phyloP scores from a whole-genome alignment of 306 rosid genomes.

The Trifolium subterraneum region DNA sequence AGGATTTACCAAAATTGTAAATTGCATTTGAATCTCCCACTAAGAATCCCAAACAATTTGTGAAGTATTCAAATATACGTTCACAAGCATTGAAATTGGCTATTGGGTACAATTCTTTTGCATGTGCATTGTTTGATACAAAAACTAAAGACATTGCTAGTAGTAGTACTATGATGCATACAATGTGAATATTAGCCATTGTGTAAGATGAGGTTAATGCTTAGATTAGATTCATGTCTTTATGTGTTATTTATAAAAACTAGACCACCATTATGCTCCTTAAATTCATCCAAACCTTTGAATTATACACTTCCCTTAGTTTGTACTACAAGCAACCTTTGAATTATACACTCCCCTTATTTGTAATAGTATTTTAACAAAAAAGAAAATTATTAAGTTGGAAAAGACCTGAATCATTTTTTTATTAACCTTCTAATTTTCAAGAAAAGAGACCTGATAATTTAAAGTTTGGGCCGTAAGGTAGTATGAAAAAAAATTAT shows the following conservation, averaged over 20 bases:
- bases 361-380: too few relatives aligned
- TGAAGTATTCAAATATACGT: conserved; percentile 40
- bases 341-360: too few relatives aligned
- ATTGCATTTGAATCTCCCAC: conserved; percentile 14
- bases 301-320: neutral
- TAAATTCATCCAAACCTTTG: conserved; percentile 37
- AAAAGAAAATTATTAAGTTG: too few relatives aligned
- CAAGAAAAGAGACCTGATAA: too few relatives aligned
- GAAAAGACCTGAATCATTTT: too few relatives aligned
- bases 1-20: neutral
- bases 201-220: neutral
- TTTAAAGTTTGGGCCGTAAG: too few relatives aligned
- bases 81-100: conserved; percentile 28
- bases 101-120: neutral
- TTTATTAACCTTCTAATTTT: too few relatives aligned
- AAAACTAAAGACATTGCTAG: conserved; percentile 10
- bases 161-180: conserved; percentile 16
- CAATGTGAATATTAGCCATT: conserved; percentile 22
- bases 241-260: neutral
- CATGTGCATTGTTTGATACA: conserved; percentile 5
- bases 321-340: too few relatives aligned
- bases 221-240: neutral
- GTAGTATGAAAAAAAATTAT: too few relatives aligned
- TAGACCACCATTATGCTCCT: conserved; percentile 39
- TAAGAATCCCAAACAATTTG: conserved; percentile 42